These are phyloP conservation scores for Xeromyces bisporus DNA, from an alignment of 495 filamentous ascomycete species.

Conservation along the genomic window DNA sequence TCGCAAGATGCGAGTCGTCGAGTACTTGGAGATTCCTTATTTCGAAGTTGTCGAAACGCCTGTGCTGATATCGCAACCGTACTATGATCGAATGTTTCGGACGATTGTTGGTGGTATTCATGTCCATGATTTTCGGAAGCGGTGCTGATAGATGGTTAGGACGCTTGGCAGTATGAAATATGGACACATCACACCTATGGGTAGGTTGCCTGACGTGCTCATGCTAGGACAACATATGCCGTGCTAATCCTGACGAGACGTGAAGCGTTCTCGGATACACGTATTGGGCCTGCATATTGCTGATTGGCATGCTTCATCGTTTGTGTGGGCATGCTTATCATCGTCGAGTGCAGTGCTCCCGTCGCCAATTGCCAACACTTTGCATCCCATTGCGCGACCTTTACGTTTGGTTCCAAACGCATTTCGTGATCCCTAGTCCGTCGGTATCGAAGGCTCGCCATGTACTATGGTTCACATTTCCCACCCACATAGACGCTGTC, in stretches of 20 bases:
- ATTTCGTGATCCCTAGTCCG: conserved; percentile 20
- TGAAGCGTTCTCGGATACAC: conserved; percentile 14
- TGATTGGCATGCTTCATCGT: conserved; percentile 12
- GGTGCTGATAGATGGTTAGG: conserved; percentile 7
- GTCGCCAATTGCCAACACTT: not conserved
- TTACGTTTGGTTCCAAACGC: conserved; percentile 14
- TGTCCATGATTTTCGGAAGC: not conserved
- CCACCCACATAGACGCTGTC: conserved; percentile 24
- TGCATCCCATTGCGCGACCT: conserved; percentile 1
- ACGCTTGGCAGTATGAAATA: conserved; percentile 18
- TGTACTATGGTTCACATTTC: conserved; percentile 21
- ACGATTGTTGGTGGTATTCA: conserved; percentile 15
- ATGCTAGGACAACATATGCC: too few relatives aligned
- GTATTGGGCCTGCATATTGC: conserved; percentile 18
- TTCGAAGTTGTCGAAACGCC: conserved; percentile 8
- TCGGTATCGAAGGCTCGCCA: conserved; percentile 11
- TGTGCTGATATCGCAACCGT: conserved; percentile 15
- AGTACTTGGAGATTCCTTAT: conserved; percentile 14
- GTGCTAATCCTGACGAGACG: conserved; percentile 2
- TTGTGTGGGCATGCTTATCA: conserved; percentile 3
- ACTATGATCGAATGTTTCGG: conserved; percentile 15
- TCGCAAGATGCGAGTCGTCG: conserved; percentile 13
- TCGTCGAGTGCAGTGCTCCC: not conserved
- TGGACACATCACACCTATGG: conserved; percentile 25
- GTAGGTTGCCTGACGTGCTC: too few relatives aligned